A percentile compares a stretch with the other conserved stretches of the same genome.
phyloP scores from a whole-genome alignment of 345 rosid species.

The Moricandia arvensis region DNA sequence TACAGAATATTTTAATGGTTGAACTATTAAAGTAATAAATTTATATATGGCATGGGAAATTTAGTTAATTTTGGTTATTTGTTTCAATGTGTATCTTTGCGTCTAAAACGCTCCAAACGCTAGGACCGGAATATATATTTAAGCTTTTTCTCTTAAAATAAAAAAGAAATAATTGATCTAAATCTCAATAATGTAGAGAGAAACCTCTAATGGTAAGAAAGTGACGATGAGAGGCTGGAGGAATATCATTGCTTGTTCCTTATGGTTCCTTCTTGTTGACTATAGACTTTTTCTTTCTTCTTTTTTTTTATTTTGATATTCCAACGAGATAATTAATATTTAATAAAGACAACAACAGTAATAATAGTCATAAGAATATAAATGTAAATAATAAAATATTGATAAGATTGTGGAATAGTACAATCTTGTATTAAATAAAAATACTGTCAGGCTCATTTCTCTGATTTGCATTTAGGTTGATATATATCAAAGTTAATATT shows the following conservation, averaged over 20 bases:
- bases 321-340: slow-evolving; percentile 15
- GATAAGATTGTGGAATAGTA: not conserved
- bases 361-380: not conserved
- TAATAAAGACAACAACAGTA: not conserved
- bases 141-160: not conserved
- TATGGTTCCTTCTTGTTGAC: slow-evolving; percentile 39
- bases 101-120: slow-evolving; percentile 21
- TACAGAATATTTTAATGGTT: not conserved
- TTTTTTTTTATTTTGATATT: slow-evolving; percentile 13
- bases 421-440: not conserved
- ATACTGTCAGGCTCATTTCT: not conserved
- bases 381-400: not conserved
- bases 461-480: not conserved
- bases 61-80: slow-evolving; percentile 1
- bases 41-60: not conserved
- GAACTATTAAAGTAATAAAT: not conserved
- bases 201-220: slow-evolving; percentile 35
- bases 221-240: slow-evolving; percentile 30
- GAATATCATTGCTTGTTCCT: slow-evolving; percentile 41
- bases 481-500: not conserved
- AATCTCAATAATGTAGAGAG: not conserved
- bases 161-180: not conserved
- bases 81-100: not conserved
- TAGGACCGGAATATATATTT: not conserved
- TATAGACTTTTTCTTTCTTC: slow-evolving; percentile 34